Base-by-base conservation (phyloP, 345 rosid genomes). In the Laguncularia racemosa region DNA sequence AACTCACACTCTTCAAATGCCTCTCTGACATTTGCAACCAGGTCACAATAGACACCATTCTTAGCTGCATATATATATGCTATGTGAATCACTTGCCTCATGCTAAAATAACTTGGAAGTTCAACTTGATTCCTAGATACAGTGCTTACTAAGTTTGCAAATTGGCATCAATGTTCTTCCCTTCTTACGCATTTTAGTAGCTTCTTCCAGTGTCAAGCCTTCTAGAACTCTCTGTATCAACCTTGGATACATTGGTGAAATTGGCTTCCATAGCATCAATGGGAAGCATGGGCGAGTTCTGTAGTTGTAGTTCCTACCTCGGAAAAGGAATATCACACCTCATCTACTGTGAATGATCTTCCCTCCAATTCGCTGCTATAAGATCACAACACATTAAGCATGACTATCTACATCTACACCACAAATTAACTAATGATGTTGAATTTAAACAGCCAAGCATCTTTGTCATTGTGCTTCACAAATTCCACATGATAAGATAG, bases 1-100 rank as follows among this genome's bases (percentile, higher is more conserved):
- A 92, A 74, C 62, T 89, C 95, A 72, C 98, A 92, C 73, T 71
- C 93, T 74, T 89, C 91, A 82, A 89, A 92, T 59, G 98, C 96
- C 75, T 86, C 96, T 67, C 68, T 74, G 16, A 92, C 86, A 66
- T 83, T 71, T 55, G 62, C 71, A 49, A 74, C 89, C 40, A 92
- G 84, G 71, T 84, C 72, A 66, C 66, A 65, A 68, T 84, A 89
- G 55, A 86, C 84, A 57, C 98, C 98, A 71, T 89, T 92, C 78
- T 89, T 92, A 26, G 73, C 95, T 92, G 73, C 59, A 77, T 26
- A 62, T 10, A 56, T 16, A n/a, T 16, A 67, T 23, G 40, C 7
- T 33, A 33, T 33, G 6, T 33, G 40, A 33, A 33, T 33, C 40
- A 33, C 40, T 33, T 33, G 9, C 40, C 40, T 33, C 40, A 33